A percentile compares a stretch with the other conserved stretches of the same genome.
These are phyloP conservation scores for Chaetomiaceae sp. DNA, from an alignment of 2,329 filamentous ascomycete species.

Conservation along the genomic window DNA sequence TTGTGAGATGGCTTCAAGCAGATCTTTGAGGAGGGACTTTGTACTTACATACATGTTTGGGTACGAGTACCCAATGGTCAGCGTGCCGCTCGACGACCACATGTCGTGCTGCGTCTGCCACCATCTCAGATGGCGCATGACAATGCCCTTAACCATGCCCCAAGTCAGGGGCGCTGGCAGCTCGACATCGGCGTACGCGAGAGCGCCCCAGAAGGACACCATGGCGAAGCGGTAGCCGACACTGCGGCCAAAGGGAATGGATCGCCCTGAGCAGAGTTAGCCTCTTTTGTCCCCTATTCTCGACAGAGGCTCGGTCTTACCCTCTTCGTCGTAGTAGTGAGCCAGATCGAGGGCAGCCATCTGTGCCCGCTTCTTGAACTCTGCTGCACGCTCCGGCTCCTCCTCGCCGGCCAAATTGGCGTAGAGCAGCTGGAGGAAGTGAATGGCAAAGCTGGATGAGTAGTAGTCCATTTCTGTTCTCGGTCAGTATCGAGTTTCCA, in stretches of 20 bases:
- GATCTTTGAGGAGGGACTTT: neutral
- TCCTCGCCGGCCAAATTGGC: constrained; percentile 64
- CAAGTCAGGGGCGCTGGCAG: constrained; percentile 67
- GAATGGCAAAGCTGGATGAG: constrained; percentile 76
- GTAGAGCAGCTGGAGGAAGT: constrained; percentile 73
- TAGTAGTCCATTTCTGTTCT: constrained; percentile 73
- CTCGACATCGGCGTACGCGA: constrained; percentile 71
- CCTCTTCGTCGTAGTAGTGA: constrained; percentile 71
- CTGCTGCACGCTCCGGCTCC: constrained; percentile 60
- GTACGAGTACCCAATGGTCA: constrained; percentile 73
- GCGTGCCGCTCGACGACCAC: constrained; percentile 68
- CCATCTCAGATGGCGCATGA: constrained; percentile 70
- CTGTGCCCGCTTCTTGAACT: constrained; percentile 65
- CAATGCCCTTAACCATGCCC: constrained; percentile 73
- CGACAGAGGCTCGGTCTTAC: constrained; percentile 2
- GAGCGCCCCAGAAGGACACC: constrained; percentile 76
- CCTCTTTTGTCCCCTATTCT: neutral
- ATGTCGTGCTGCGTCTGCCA: constrained; percentile 73
- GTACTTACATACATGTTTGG: constrained; percentile 61
- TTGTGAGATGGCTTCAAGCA: neutral
- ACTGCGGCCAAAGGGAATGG: constrained; percentile 72
- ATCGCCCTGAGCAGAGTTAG: constrained; percentile 39
- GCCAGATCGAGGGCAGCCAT: constrained; percentile 65
- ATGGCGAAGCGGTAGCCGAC: constrained; percentile 81
- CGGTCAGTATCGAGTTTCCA: neutral